These are phyloP conservation scores for Porpolomopsis calyptriformis DNA, from an alignment of 768 basidiomycete species.

Conservation along the genomic window DNA sequence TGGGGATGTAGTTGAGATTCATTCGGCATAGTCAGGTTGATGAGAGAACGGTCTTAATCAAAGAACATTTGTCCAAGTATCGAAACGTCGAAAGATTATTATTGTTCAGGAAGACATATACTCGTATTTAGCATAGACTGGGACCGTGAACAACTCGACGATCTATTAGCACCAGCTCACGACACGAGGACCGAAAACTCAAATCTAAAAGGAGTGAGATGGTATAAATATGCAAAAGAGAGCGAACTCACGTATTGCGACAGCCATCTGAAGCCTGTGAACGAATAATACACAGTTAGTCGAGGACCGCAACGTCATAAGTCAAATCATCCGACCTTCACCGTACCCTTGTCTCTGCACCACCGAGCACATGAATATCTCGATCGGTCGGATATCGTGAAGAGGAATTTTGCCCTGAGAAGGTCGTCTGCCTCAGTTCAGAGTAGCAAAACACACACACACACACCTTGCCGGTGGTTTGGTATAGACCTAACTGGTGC, in stretches of 20 bases:
- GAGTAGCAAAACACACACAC: constrained; percentile 6
- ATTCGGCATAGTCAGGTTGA: no score
- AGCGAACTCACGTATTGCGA: constrained; percentile 89
- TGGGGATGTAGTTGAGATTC: no score
- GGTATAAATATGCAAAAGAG: no score
- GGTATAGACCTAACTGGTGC: constrained; percentile 89
- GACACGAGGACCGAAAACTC: constrained; percentile 11
- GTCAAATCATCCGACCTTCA: constrained; percentile 49
- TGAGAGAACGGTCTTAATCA: no score
- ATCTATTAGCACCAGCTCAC: no score
- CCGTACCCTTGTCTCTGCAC: constrained; percentile 98
- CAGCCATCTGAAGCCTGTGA: constrained; percentile 84
- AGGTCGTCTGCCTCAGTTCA: not conserved
- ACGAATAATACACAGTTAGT: constrained; percentile 5
- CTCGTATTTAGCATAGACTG: no score
- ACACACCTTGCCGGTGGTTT: constrained; percentile 96
- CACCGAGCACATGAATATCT: constrained; percentile 99
- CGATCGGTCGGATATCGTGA: constrained; percentile 94
- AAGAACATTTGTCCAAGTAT: no score
- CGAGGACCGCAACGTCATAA: constrained; percentile 1
- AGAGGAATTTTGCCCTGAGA: constrained; percentile 90
- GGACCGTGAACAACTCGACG: no score
- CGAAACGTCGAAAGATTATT: no score
- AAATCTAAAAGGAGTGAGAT: no score
- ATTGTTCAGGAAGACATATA: no score